These are phyloP conservation scores for Penicillium verrucosum DNA, from an alignment of 2,329 filamentous ascomycete genomes.

Conservation along the genomic window DNA sequence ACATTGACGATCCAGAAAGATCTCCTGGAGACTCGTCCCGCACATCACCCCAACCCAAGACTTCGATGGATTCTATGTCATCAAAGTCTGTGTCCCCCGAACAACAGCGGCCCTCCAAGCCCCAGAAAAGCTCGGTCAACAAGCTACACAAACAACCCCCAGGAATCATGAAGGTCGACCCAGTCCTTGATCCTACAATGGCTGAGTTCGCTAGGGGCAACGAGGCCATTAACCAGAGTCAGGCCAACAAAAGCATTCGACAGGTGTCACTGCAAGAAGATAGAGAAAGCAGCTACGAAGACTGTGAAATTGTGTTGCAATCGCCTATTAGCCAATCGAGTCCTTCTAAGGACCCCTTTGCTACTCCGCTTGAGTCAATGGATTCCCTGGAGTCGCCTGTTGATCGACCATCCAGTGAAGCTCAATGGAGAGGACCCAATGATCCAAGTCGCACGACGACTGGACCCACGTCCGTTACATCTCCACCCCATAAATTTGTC, in stretches of 20 bases:
- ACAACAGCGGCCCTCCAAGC: conserved; percentile 26
- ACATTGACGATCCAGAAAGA: conserved; percentile 54
- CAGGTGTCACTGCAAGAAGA: conserved; percentile 34
- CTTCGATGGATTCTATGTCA: conserved; percentile 42
- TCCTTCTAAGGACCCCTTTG: conserved; percentile 25
- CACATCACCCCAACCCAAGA: conserved; percentile 44
- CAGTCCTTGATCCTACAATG: conserved; percentile 28
- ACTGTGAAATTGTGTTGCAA: conserved; percentile 17
- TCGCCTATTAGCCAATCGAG: conserved; percentile 23
- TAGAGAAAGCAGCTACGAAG: conserved; percentile 22
- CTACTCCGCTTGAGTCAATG: conserved; percentile 15
- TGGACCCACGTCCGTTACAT: conserved; percentile 27
- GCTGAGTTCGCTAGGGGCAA: conserved; percentile 26
- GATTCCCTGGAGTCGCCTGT: conserved; percentile 21
- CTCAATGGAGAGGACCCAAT: conserved; percentile 16
- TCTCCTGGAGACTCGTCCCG: conserved; percentile 57
- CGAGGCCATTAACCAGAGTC: conserved; percentile 16
- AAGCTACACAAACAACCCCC: conserved; percentile 70
- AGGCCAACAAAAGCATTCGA: conserved; percentile 31
- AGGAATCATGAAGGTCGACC: conserved; percentile 43
- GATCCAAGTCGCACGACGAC: conserved; percentile 19
- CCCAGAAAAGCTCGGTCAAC: conserved; percentile 56
- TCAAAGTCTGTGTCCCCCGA: conserved; percentile 29
- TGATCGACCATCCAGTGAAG: conserved; percentile 24
- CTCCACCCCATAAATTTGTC: conserved; percentile 30